Conservation (phyloP, 331 rosid species). For the Quercus phellos region DNA sequence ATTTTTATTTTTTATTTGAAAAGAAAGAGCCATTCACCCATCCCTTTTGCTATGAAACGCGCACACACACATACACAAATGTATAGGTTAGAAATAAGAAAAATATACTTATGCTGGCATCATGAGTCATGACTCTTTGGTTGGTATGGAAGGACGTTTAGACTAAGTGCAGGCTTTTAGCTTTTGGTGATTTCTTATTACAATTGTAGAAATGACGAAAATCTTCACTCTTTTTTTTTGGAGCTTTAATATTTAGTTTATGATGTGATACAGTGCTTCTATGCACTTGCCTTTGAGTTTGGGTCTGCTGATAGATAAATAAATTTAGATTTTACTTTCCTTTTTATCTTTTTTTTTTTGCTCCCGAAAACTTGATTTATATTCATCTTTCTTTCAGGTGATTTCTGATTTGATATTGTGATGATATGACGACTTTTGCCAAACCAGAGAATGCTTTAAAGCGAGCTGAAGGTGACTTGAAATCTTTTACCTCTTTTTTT, state of each 20-base stretch:
- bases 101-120: background rate
- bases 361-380: background rate
- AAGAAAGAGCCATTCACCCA: too few relatives aligned
- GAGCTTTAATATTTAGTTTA: background rate
- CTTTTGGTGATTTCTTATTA: background rate
- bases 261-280: background rate
- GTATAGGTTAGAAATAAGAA: background rate
- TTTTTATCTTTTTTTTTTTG: background rate
- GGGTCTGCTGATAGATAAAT: background rate
- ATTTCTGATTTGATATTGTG: conserved; percentile 10
- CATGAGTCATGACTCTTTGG: background rate
- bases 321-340: background rate
- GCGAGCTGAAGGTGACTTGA: conserved; percentile 73
- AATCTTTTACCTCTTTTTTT: background rate
- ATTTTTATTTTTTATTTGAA: too few relatives aligned
- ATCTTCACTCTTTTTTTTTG: background rate
- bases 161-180: background rate
- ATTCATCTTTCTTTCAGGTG: conserved; percentile 14
- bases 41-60: too few relatives aligned
- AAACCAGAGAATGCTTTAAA: conserved; percentile 91
- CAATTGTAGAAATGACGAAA: background rate
- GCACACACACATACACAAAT: too few relatives aligned
- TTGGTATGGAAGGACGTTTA: background rate
- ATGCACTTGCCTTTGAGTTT: background rate
- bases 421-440: conserved; percentile 53